Percentiles rank a stretch among this genome's conserved stretches.
Evolutionary conservation across 768 basidiomycete species (phyloP).

Genomic region (Sporobolomyces phaffii): DNA sequence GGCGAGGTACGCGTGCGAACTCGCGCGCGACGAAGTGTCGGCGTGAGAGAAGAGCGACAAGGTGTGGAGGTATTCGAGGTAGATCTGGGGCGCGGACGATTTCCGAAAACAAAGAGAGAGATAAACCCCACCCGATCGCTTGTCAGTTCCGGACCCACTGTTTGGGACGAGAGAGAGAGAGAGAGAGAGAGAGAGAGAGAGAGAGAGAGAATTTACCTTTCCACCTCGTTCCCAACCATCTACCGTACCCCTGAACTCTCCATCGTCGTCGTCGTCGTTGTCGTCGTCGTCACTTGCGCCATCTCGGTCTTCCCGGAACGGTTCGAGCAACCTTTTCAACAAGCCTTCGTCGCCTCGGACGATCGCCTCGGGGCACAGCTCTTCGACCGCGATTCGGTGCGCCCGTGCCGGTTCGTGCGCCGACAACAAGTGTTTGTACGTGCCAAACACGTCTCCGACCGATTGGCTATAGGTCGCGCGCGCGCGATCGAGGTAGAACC

Average conservation of each 20-base stretch:
- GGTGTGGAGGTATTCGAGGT: slow-evolving; percentile 90
- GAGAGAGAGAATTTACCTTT: slow-evolving; percentile 54
- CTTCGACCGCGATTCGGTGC: slow-evolving; percentile 74
- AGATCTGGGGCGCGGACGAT: slow-evolving; percentile 74
- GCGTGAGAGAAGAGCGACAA: slow-evolving; percentile 75
- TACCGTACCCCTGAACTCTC: slow-evolving; percentile 47
- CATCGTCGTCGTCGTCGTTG: slow-evolving; percentile 63
- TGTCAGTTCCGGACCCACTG: too few relatives aligned
- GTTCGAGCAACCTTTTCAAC: slow-evolving; percentile 62
- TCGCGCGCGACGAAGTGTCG: slow-evolving; percentile 56
- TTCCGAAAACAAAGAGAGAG: slow-evolving; percentile 53
- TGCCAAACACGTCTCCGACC: slow-evolving; percentile 44
- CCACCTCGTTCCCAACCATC: slow-evolving; percentile 77
- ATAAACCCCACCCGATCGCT: too few relatives aligned
- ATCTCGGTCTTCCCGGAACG: slow-evolving; percentile 56
- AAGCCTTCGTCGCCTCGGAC: slow-evolving; percentile 62
- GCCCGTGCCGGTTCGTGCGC: slow-evolving; percentile 68
- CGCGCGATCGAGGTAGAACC: slow-evolving; percentile 82
- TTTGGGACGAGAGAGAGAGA: too few relatives aligned
- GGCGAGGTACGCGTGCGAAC: slow-evolving; percentile 82
- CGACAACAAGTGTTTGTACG: slow-evolving; percentile 68
- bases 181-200: not conserved
- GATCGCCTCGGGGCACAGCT: slow-evolving; percentile 81
- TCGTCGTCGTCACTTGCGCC: slow-evolving; percentile 79
- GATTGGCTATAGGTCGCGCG: slow-evolving; percentile 53